Evolutionary conservation across 306 rosid genomes (phyloP), one percentile per base, ranked within the genome.

Genomic region (Carpinus fangiana): DNA sequence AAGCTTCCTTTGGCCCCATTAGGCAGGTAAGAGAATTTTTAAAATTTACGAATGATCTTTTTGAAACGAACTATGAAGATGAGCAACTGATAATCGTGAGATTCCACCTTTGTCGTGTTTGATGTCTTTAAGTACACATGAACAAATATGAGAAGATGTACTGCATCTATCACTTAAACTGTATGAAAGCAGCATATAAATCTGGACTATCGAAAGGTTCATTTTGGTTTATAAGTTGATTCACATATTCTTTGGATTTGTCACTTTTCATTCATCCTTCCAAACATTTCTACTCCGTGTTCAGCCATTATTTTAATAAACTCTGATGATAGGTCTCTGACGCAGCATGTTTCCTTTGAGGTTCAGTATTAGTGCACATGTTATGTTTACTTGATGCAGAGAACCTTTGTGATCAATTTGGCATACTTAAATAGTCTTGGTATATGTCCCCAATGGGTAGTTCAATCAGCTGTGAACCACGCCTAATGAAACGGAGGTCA

Each of bases 1-100:
- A 82, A 78, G 74, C 70, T 53, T 87, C 86, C 88, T 78, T 53
- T 75, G 50, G 82, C 23, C 78, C 75, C 74, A 43, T 14, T 70
- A 46, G 79, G 73, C 86, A 81, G 98, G 98, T 95, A 41, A 60
- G 82, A 74, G 73, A 82, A 46, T 84, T 84, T 45, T 20, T 26
- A 28, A 66, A 45, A 60, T 31, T 56, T 78, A 45, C 3, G 12
- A 23, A 61, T 4, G 17, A 16, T 46, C 34, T 57, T 41, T 70
- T 73, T 8, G 17, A 4, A 52, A 23, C n/a, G 57, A 80, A 65
- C 67, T 26, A 28, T 23, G 28, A 26, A 52, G 59, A 81, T 66
- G 79, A 80, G 78, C 56, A 76, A 55, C 79, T 61, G 77, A 80
- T 67, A 3, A 26, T 26, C 28, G 26, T 55, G 45, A 21, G 52